phyloP scores from a whole-genome alignment of 768 basidiomycete genomes.

The Trametes cingulata region DNA sequence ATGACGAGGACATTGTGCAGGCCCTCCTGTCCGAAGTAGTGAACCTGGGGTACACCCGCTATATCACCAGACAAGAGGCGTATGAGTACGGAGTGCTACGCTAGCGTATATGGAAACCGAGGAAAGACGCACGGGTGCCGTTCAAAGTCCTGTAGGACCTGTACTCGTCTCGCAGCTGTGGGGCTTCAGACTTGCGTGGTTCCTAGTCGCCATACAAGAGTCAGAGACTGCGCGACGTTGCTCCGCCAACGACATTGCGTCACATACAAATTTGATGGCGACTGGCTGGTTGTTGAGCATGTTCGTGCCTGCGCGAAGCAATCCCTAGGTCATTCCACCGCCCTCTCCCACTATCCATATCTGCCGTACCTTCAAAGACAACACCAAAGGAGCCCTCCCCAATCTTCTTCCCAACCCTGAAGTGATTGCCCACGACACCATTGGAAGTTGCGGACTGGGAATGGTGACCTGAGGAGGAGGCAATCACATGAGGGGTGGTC shows the following conservation, averaged over 20 bases:
- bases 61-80: slow-evolving; percentile 5
- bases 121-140: slow-evolving; percentile 69
- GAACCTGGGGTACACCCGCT: slow-evolving; percentile 98
- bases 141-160: slow-evolving; percentile 94
- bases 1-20: slow-evolving; percentile 95
- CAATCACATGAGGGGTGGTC: slow-evolving; percentile 84
- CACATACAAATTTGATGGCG: slow-evolving; percentile 93
- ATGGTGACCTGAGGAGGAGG: slow-evolving; percentile 72
- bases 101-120: slow-evolving; percentile 1
- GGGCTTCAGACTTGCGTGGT: slow-evolving; percentile 96
- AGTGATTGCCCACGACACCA: slow-evolving; percentile 78
- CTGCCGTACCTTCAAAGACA: slow-evolving; percentile 82
- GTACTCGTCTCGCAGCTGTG: slow-evolving; percentile 96
- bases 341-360: not conserved
- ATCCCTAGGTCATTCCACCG: not conserved
- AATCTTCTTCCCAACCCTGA: slow-evolving; percentile 96
- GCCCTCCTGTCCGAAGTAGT: slow-evolving; percentile 98
- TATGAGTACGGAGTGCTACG: not conserved
- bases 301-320: slow-evolving; percentile 65
- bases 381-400: slow-evolving; percentile 99
- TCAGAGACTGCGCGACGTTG: not conserved
- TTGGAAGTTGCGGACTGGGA: slow-evolving; percentile 59
- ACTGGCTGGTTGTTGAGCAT: slow-evolving; percentile 83
- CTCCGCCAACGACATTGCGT: slow-evolving; percentile 4
- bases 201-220: slow-evolving; percentile 50